phyloP scores from a whole-genome alignment of 1,284 basidiomycete genomes.

The Austroboletus novae-zelandiae region DNA sequence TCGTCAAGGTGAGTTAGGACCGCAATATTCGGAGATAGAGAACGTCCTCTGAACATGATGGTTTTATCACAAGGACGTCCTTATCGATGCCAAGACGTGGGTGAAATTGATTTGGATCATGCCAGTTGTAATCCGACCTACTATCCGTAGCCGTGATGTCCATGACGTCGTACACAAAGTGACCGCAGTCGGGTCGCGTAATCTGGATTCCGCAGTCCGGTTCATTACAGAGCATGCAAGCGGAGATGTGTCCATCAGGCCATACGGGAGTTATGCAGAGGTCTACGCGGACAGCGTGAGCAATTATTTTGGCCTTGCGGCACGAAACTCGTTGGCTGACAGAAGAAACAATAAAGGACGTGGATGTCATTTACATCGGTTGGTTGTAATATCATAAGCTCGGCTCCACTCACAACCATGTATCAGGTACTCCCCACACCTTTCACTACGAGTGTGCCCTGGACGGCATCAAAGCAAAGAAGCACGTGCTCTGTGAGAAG shows the following conservation, averaged over 20 bases:
- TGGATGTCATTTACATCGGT: conserved; percentile 83
- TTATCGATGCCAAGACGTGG: conserved; percentile 50
- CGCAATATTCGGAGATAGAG: neutral
- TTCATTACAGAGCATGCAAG: conserved; percentile 61
- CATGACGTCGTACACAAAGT: conserved; percentile 77
- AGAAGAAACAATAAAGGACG: conserved; percentile 46
- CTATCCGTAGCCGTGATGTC: conserved; percentile 55
- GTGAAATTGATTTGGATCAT: conserved; percentile 7
- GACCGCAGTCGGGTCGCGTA: conserved; percentile 79
- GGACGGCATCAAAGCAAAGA: conserved; percentile 75
- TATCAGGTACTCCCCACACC: conserved; percentile 80
- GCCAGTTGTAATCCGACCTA: neutral
- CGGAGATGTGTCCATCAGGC: conserved; percentile 55
- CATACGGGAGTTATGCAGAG: conserved; percentile 76
- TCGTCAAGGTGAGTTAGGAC: conserved; percentile 38
- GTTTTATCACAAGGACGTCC: conserved; percentile 37
- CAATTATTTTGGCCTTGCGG: conserved; percentile 2
- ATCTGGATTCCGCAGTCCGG: conserved; percentile 61
- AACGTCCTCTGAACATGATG: neutral
- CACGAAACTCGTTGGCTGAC: conserved; percentile 7
- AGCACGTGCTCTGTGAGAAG: conserved; percentile 88
- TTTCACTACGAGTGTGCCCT: conserved; percentile 80
- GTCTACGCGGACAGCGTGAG: conserved; percentile 70
- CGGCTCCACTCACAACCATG: conserved; percentile 8
- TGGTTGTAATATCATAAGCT: conserved; percentile 14